These are phyloP conservation scores for Trametes cingulata DNA, from an alignment of 768 basidiomycete species.

Conservation along the genomic window DNA sequence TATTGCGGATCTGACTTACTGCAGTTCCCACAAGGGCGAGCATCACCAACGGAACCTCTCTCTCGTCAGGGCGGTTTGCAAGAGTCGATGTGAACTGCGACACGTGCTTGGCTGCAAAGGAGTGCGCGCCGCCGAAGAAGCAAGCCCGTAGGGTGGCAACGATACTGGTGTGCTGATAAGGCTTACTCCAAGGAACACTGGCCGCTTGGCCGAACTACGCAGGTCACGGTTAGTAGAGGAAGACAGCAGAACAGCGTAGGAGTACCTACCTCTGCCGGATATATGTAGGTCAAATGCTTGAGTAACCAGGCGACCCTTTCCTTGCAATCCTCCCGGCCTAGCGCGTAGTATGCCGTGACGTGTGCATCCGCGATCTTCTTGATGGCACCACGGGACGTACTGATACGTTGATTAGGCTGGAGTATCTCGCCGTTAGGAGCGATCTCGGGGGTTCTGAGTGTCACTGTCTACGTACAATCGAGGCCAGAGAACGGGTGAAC, in stretches of 20 bases:
- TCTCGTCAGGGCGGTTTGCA: neutral
- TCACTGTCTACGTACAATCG: neutral
- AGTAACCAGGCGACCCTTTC: neutral
- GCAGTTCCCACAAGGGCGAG: constrained; percentile 10
- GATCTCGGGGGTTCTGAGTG: too few species aligned
- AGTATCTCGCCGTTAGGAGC: neutral
- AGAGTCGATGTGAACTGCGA: neutral
- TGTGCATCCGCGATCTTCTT: constrained; percentile 7
- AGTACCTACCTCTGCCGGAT: neutral
- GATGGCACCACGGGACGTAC: constrained; percentile 3
- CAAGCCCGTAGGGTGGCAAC: neutral
- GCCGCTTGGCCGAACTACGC: neutral
- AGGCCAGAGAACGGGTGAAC: neutral
- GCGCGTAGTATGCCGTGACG: neutral
- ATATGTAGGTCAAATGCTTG: constrained; percentile 1
- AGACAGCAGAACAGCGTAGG: too few species aligned
- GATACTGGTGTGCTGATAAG: constrained; percentile 1
- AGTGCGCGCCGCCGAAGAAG: constrained; percentile 1
- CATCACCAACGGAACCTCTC: constrained; percentile 7
- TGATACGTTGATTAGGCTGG: constrained; percentile 14
- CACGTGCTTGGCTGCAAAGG: neutral
- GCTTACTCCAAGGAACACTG: constrained; percentile 1
- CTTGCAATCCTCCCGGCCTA: neutral
- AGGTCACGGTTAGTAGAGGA: neutral
- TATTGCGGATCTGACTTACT: neutral